These are phyloP conservation scores for Funneliformis geosporum DNA, from an alignment of 192 early-diverging fungal genomes.

Conservation along the genomic window DNA sequence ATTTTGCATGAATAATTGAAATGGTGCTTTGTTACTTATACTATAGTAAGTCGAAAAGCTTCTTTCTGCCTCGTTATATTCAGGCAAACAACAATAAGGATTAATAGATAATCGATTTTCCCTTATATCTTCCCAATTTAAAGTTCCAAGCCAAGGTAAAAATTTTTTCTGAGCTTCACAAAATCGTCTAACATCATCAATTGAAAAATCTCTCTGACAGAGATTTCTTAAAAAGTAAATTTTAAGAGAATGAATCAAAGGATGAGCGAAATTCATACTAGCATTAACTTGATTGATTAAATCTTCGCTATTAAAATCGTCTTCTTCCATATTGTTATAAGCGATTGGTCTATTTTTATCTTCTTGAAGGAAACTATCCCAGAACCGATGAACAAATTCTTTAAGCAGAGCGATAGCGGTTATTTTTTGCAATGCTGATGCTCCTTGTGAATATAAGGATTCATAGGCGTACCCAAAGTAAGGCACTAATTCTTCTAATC, in stretches of 20 bases:
- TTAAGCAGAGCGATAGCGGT: slow-evolving; percentile 25
- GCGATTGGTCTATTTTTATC: not conserved
- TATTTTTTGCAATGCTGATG: slow-evolving; percentile 12
- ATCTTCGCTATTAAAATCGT: not conserved
- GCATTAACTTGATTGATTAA: slow-evolving; percentile 15
- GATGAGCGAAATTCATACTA: not conserved
- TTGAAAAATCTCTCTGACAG: not conserved
- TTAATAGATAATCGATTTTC: slow-evolving; percentile 27
- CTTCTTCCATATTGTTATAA: too few relatives aligned
- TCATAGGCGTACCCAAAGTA: not conserved
- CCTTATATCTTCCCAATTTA: slow-evolving; percentile 17
- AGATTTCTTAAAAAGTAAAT: slow-evolving; percentile 30
- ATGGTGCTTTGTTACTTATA: not conserved
- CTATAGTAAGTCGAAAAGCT: not conserved
- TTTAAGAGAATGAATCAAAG: slow-evolving; percentile 25
- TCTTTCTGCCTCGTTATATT: slow-evolving; percentile 22
- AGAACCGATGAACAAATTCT: slow-evolving; percentile 29
- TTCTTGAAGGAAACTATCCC: slow-evolving; percentile 3
- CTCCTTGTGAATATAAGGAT: not conserved
- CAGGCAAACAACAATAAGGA: slow-evolving; percentile 2
- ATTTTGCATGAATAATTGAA: not conserved
- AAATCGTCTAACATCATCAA: slow-evolving; percentile 24
- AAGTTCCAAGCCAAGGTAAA: slow-evolving; percentile 25
- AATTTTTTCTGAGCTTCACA: not conserved
- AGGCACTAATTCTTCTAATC: not conserved